Evolutionary conservation across 2,329 filamentous ascomycete species (phyloP), one percentile per base, ranked within the genome.

Genomic region (Tolypocladium guangdongense): DNA sequence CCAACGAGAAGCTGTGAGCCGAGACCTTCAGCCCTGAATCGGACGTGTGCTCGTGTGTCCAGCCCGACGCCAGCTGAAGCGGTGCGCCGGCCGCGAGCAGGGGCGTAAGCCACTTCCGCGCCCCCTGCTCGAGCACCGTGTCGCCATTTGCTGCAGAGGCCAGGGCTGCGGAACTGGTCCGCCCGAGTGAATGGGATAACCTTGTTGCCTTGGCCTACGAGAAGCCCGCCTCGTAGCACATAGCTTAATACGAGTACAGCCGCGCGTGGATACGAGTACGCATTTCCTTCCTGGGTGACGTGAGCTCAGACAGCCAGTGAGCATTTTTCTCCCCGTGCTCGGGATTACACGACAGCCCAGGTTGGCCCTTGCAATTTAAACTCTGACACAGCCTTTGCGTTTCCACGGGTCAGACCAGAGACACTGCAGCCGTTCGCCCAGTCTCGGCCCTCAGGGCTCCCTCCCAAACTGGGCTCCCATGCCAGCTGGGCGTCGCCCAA

Each of bases 1-100:
- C 83, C 8, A 85, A 86, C 58, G 49, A 50, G 49, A 27, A 16
- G 36, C 36, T 47, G 18, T 47, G 27, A 33, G 43, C 41, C n/a
- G n/a, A n/a, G n/a, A n/a, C n/a, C n/a, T n/a, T n/a, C n/a, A n/a
- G n/a, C n/a, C n/a, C n/a, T n/a, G n/a, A n/a, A n/a, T n/a, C n/a
- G n/a, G n/a, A n/a, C n/a, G n/a, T n/a, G n/a, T n/a, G n/a, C n/a
- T n/a, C n/a, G n/a, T n/a, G n/a, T n/a, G n/a, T n/a, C n/a, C n/a
- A n/a, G n/a, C n/a, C n/a, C n/a, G n/a, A n/a, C n/a, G n/a, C n/a
- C n/a, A n/a, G 43, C 43, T 32, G 16, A 30, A 45, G 11, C n/a
- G 43, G 27, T 46, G 43, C 24, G 16, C 24, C n/a, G 41, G 41
- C n/a, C 3, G 7, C 2, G 10, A 46, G 43, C 27, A 32, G 43